Percentiles rank a stretch among this genome's conserved stretches.
These are phyloP conservation scores for Aureobasidium melanogenum DNA, from an alignment of 2,329 filamentous ascomycete species.

Conservation along the genomic window DNA sequence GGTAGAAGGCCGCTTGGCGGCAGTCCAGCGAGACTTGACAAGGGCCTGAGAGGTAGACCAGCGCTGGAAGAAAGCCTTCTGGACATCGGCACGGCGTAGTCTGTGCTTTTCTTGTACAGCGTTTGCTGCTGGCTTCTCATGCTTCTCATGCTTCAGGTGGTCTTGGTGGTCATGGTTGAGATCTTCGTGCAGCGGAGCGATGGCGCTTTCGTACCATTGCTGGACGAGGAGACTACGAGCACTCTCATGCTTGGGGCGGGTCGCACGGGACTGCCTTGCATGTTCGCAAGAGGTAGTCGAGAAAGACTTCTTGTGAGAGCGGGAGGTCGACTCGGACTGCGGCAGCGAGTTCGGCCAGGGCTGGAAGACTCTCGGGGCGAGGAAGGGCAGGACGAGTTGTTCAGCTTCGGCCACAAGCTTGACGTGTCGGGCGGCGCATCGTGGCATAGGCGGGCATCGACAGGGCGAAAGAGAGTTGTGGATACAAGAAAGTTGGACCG, in stretches of 20 bases:
- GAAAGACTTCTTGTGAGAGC: background rate
- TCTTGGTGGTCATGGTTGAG: background rate
- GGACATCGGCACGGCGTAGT: background rate
- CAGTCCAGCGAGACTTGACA: slow-evolving; percentile 8
- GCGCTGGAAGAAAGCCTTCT: background rate
- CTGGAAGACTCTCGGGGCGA: slow-evolving; percentile 29
- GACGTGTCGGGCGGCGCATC: slow-evolving; percentile 20
- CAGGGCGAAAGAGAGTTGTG: background rate
- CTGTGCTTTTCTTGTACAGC: background rate
- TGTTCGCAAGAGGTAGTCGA: background rate
- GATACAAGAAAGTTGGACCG: background rate
- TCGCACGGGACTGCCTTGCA: background rate
- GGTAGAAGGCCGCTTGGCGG: background rate
- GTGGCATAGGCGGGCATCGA: slow-evolving; percentile 29
- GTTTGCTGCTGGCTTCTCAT: background rate
- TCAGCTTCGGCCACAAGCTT: slow-evolving; percentile 16
- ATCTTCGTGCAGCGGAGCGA: background rate
- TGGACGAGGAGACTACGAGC: slow-evolving; percentile 5
- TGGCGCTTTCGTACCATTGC: slow-evolving; percentile 13
- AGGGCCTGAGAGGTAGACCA: background rate
- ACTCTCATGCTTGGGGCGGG: background rate
- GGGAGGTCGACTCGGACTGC: background rate
- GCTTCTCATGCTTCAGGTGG: background rate
- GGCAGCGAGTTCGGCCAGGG: slow-evolving; percentile 12
- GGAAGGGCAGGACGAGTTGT: slow-evolving; percentile 28